Evolutionary conservation across 768 basidiomycete genomes (phyloP).

Genomic region (Suillus spraguei): DNA sequence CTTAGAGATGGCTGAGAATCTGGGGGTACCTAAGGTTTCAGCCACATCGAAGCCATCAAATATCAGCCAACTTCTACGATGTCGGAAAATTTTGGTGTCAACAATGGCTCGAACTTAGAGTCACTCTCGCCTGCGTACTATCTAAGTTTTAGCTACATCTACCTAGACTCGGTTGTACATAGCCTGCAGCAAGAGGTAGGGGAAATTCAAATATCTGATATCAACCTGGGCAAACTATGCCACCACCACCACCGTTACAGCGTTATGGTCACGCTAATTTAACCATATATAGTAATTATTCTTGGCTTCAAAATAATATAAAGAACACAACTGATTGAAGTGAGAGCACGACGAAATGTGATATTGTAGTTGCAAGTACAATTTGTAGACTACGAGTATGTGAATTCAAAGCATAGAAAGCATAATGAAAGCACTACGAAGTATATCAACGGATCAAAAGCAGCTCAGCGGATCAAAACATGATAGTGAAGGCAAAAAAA

Average conservation of each 20-base stretch:
- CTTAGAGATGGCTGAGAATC: too few relatives aligned
- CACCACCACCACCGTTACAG: not conserved
- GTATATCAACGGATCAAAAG: not conserved
- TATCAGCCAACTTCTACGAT: too few relatives aligned
- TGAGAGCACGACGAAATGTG: not conserved
- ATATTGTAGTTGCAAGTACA: not conserved
- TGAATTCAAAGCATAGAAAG: not conserved
- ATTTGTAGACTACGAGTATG: not conserved
- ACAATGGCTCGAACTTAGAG: not conserved
- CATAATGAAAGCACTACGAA: not conserved
- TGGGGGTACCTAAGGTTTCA: too few relatives aligned
- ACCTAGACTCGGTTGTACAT: too few relatives aligned
- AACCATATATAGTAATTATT: not conserved
- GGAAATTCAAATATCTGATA: not conserved
- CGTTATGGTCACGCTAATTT: not conserved
- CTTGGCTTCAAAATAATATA: not conserved
- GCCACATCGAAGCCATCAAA: too few relatives aligned
- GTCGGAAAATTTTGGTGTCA: too few relatives aligned
- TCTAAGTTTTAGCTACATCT: too few relatives aligned
- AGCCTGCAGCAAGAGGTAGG: too few relatives aligned
- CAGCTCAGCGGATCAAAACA: not conserved
- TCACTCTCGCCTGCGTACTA: too few relatives aligned
- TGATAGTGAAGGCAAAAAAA: not conserved
- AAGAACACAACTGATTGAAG: not conserved
- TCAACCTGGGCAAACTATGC: not conserved